Evolutionary conservation across 78 protist genomes (phyloP), one percentile per base, ranked within the genome.

Genomic region (Dictyostelium citrinum): DNA sequence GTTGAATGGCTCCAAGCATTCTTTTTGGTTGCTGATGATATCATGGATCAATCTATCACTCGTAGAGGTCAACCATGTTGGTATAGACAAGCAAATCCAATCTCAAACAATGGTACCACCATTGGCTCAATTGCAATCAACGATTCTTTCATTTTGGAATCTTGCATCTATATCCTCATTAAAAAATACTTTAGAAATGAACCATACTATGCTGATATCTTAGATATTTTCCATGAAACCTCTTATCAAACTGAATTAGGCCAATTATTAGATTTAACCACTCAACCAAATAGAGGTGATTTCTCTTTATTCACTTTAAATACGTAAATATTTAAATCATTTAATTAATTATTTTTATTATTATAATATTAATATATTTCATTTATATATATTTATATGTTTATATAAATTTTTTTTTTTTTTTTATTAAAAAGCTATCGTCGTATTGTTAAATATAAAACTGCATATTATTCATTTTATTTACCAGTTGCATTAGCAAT

Each of bases 391-490:
- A 39, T 16, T 41, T 33, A 16, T 49, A 16, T 49, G 16, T 49
- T 12, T 7, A 46, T 46, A 46, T 61, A n/a, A 29, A 8, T 11
- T 11, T 6, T 9, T 29, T 58, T 12, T 7, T 24, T 55, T 7
- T 45, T 45, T 12, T 45, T 45, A 14, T 14, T 2, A 49, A 16
- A 49, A 20, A 70, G 77, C 29, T 97, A 98, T 91, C 75, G 84
- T 80, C 64, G 41, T 68, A 98, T 99, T 88, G 99, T 98, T 72
- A 98, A 95, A 71, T 96, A 98, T 97, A 99, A 99, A 95, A 99
- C 99, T 0, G 98, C 99, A 27, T 97, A 83, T 93, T 99, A 99
- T 95, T 97, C 99, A 14, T 98, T 98, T 96, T 98, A 97, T 72
- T 91, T 99, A 35, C 99, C 99, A 33, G 97, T 98, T 33, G 98